Percentiles rank a stretch among this genome's conserved stretches.
These are phyloP conservation scores for Fusarium papillatum DNA, from an alignment of 2,329 filamentous ascomycete genomes.

Conservation along the genomic window DNA sequence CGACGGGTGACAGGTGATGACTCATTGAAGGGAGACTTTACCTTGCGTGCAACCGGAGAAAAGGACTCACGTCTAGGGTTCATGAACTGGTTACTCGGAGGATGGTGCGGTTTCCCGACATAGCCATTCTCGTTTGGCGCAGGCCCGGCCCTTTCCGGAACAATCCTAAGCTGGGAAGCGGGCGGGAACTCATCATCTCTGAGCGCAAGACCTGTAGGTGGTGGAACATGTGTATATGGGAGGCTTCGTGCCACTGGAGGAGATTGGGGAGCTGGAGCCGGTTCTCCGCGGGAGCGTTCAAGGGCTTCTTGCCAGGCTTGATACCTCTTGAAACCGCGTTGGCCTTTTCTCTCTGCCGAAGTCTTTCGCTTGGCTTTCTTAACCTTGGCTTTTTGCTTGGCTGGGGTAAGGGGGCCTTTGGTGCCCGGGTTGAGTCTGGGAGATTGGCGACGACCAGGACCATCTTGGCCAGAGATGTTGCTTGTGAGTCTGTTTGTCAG, in stretches of 20 bases:
- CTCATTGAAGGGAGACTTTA: constrained; percentile 42
- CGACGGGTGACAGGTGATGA: constrained; percentile 37
- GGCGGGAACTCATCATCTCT: constrained; percentile 31
- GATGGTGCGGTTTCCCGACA: constrained; percentile 39
- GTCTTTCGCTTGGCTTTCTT: constrained; percentile 47
- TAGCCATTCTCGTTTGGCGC: constrained; percentile 46
- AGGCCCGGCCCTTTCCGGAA: constrained; percentile 32
- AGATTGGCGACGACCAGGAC: constrained; percentile 31
- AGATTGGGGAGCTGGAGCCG: constrained; percentile 19
- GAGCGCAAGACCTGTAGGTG: constrained; percentile 14
- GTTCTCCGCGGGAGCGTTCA: constrained; percentile 41
- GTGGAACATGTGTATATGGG: constrained; percentile 25
- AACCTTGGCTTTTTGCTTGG: constrained; percentile 37
- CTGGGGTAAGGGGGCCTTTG: constrained; percentile 28
- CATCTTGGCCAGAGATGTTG: constrained; percentile 26
- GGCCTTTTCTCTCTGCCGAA: constrained; percentile 50
- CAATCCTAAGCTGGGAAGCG: constrained; percentile 35
- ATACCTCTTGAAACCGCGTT: constrained; percentile 62
- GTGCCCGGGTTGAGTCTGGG: constrained; percentile 27
- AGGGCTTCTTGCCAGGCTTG: constrained; percentile 58
- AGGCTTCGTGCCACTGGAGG: constrained; percentile 25
- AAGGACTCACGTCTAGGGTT: constrained; percentile 30
- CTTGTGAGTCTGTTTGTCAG: constrained; percentile 20
- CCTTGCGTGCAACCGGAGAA: constrained; percentile 43
- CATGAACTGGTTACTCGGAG: constrained; percentile 33